Evolutionary conservation across 805 yeast genomes (phyloP).

Genomic region (Candida nemodendra): DNA sequence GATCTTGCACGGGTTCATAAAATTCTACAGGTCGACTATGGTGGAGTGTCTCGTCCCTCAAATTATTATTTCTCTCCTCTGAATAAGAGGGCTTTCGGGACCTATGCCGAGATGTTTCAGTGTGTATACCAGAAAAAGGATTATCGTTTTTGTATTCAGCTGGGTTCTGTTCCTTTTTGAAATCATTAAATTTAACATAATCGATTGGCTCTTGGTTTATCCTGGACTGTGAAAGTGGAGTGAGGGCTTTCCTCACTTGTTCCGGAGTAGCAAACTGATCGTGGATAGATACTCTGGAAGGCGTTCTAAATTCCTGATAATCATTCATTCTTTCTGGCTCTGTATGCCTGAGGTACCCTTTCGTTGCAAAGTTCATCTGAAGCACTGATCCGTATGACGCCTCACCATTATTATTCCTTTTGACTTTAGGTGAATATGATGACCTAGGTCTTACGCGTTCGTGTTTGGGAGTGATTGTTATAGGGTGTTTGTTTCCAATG

Average conservation of each 20-base stretch:
- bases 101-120: background rate
- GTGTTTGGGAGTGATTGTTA: conserved; percentile 17
- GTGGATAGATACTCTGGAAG: conserved; percentile 4
- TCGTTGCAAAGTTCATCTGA: conserved; percentile 12
- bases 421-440: conserved; percentile 23
- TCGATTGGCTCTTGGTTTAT: conserved; percentile 9
- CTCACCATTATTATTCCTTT: conserved; percentile 17
- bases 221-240: conserved; percentile 22
- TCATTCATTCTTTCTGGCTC: background rate
- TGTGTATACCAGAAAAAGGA: background rate
- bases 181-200: conserved; percentile 4
- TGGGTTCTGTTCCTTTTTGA: conserved; percentile 4
- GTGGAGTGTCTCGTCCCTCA: background rate
- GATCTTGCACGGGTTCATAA: background rate
- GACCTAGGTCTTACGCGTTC: conserved; percentile 9
- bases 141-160: background rate
- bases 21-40: background rate
- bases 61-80: background rate
- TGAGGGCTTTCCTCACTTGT: conserved; percentile 20
- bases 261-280: conserved; percentile 27
- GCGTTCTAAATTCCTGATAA: conserved; percentile 6
- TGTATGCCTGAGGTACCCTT: background rate
- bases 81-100: background rate
- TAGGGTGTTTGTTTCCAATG: conserved; percentile 17
- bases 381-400: conserved; percentile 11